A percentile compares a stretch with the other conserved stretches of the same genome.
These are phyloP conservation scores for Polygonum maritimum DNA, from an alignment of 148 eudicot species.

Conservation along the genomic window DNA sequence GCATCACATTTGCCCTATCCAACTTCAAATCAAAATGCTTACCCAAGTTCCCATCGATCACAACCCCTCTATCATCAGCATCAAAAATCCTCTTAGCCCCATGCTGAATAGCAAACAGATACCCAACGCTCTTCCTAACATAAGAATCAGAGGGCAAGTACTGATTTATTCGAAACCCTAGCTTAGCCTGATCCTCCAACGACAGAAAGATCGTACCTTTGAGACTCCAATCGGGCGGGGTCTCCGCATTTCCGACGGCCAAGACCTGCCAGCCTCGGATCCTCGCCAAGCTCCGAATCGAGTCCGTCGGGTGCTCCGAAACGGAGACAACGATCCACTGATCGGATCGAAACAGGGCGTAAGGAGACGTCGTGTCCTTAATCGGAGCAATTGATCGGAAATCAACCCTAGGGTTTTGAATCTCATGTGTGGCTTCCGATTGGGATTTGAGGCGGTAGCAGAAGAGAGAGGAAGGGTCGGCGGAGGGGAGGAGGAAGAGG, in stretches of 20 bases:
- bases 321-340: constrained; percentile 25
- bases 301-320: constrained; percentile 21
- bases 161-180: constrained; percentile 26
- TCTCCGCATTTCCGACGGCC: constrained; percentile 22
- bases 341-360: constrained; percentile 17
- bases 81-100: constrained; percentile 27
- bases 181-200: constrained; percentile 22
- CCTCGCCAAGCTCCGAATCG: constrained; percentile 12
- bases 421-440: not conserved
- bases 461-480: constrained; percentile 22
- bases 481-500: constrained; percentile 21
- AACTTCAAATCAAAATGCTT: constrained; percentile 30
- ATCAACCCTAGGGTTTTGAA: constrained; percentile 20
- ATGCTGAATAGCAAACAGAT: constrained; percentile 30
- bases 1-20: constrained; percentile 10
- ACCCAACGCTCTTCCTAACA: constrained; percentile 34
- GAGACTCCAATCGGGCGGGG: constrained; percentile 28
- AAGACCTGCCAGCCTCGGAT: constrained; percentile 31
- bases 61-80: constrained; percentile 26
- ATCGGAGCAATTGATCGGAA: constrained; percentile 21
- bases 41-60: constrained; percentile 21
- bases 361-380: constrained; percentile 18
- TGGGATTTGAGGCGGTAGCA: constrained; percentile 16
- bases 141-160: constrained; percentile 27
- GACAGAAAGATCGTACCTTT: constrained; percentile 29